Percentiles rank a stretch among this genome's conserved stretches.
Conservation (phyloP, 352 stramenopile species). For the Phytopythium boreale region DNA sequence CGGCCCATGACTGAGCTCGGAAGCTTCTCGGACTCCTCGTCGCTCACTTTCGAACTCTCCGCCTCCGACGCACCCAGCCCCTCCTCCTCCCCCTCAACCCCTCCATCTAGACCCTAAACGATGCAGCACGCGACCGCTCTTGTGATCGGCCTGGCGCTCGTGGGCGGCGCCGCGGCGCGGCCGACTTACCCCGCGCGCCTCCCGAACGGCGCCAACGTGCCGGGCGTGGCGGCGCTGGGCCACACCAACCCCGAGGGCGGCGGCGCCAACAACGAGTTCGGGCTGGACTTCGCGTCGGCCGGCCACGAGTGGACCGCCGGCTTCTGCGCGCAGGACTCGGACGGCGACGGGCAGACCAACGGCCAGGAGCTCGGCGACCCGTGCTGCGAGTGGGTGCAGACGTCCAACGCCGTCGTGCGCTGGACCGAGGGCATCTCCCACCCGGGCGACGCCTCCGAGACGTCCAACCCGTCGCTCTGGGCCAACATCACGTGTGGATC, state of each 20-base stretch:
- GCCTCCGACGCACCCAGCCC: not conserved
- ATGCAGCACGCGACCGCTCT: not conserved
- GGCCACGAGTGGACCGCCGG: constrained; percentile 28
- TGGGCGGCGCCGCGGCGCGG: constrained; percentile 12
- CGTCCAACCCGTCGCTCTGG: constrained; percentile 29
- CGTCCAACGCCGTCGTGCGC: constrained; percentile 19
- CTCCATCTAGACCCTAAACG: not conserved
- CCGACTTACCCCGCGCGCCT: constrained; percentile 21
- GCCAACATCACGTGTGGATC: constrained; percentile 20
- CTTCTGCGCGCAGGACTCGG: constrained; percentile 66
- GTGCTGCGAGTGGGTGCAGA: constrained; percentile 58
- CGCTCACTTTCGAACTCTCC: not conserved
- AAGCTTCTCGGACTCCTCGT: no score
- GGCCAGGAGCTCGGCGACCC: constrained; percentile 83
- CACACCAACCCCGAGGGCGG: constrained; percentile 26
- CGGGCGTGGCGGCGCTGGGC: constrained; percentile 27
- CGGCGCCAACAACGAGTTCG: constrained; percentile 42
- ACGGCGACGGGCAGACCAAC: constrained; percentile 82
- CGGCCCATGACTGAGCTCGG: no score
- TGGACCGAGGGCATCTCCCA: constrained; percentile 30
- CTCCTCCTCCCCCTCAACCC: not conserved
- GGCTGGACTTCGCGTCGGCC: constrained; percentile 31
- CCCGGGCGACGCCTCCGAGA: constrained; percentile 23
- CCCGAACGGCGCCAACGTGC: constrained; percentile 32
- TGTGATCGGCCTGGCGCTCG: constrained; percentile 7